A percentile compares a stretch with the other conserved stretches of the same genome.
These are phyloP conservation scores for Pulveroboletus ravenelii DNA, from an alignment of 768 basidiomycete genomes.

Conservation along the genomic window DNA sequence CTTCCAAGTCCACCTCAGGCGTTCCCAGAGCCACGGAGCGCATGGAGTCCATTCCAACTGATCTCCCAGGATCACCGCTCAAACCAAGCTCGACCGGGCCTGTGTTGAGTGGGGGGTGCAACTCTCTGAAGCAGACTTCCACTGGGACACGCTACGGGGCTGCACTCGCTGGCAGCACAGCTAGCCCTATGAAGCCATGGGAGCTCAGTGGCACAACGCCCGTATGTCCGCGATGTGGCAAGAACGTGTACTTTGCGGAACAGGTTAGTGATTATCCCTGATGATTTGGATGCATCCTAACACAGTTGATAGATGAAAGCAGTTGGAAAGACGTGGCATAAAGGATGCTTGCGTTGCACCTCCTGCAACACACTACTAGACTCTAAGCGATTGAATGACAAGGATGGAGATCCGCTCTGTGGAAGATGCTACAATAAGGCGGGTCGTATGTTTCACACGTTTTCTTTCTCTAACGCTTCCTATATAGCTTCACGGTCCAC, in stretches of 20 bases:
- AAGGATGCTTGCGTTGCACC: slow-evolving; percentile 69
- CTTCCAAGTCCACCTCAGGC: slow-evolving; percentile 23
- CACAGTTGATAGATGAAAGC: slow-evolving; percentile 58
- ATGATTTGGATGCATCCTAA: slow-evolving; percentile 2
- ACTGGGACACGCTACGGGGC: slow-evolving; percentile 69
- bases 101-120: slow-evolving; percentile 4
- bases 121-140: slow-evolving; percentile 37
- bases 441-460: neutral
- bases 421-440: slow-evolving; percentile 71
- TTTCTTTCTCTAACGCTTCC: neutral
- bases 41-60: slow-evolving; percentile 9
- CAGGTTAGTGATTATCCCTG: slow-evolving; percentile 43
- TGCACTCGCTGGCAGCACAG: slow-evolving; percentile 43
- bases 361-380: slow-evolving; percentile 69
- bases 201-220: slow-evolving; percentile 50
- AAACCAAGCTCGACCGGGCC: slow-evolving; percentile 24
- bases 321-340: slow-evolving; percentile 76
- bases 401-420: slow-evolving; percentile 69
- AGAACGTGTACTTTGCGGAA: slow-evolving; percentile 84
- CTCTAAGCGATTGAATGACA: slow-evolving; percentile 67
- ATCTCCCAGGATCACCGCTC: slow-evolving; percentile 19
- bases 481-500: slow-evolving; percentile 65
- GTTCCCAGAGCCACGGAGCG: slow-evolving; percentile 2
- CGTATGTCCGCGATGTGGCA: slow-evolving; percentile 60
- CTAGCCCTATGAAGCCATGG: slow-evolving; percentile 45